Evolutionary conservation across 2,329 filamentous ascomycete genomes (phyloP).

Genomic region (Neophaeococcomyces mojaviensis): DNA sequence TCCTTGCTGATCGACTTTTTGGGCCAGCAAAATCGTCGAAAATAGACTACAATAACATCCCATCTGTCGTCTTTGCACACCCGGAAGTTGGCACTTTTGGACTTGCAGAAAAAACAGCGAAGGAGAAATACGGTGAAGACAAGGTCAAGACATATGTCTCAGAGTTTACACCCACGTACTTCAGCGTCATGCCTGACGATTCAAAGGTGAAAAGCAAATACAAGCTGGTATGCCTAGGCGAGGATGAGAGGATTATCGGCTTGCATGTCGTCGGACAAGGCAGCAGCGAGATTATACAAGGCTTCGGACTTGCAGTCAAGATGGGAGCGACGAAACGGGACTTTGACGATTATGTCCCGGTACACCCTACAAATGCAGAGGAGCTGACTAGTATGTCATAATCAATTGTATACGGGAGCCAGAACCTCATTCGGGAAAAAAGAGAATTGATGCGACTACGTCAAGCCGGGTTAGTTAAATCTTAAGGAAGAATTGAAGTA

Average conservation of each 20-base stretch:
- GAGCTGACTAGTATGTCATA: slow-evolving; percentile 1
- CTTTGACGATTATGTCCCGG: slow-evolving; percentile 69
- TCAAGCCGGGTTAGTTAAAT: too few species aligned
- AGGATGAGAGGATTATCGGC: slow-evolving; percentile 45
- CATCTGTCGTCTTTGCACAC: slow-evolving; percentile 46
- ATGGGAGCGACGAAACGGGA: slow-evolving; percentile 54
- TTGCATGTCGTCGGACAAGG: slow-evolving; percentile 42
- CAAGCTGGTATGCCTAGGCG: slow-evolving; percentile 43
- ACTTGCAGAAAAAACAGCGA: slow-evolving; percentile 43
- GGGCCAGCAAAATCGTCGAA: slow-evolving; percentile 38
- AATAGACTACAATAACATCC: slow-evolving; percentile 44
- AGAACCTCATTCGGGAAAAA: too few species aligned
- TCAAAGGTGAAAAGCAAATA: slow-evolving; percentile 44
- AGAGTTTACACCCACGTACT: slow-evolving; percentile 44
- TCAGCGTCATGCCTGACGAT: slow-evolving; percentile 38
- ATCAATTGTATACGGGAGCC: neutral
- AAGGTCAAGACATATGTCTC: slow-evolving; percentile 45
- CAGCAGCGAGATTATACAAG: slow-evolving; percentile 61
- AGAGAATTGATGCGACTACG: too few species aligned
- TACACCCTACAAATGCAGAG: slow-evolving; percentile 48
- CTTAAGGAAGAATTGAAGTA: too few species aligned
- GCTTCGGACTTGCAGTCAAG: slow-evolving; percentile 67
- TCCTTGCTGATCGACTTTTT: slow-evolving; percentile 44
- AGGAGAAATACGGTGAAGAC: slow-evolving; percentile 40
- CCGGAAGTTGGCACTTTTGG: slow-evolving; percentile 44